These are phyloP conservation scores for Mortierella sp. DNA, from an alignment of 371 early-diverging fungal genomes.

Conservation along the genomic window DNA sequence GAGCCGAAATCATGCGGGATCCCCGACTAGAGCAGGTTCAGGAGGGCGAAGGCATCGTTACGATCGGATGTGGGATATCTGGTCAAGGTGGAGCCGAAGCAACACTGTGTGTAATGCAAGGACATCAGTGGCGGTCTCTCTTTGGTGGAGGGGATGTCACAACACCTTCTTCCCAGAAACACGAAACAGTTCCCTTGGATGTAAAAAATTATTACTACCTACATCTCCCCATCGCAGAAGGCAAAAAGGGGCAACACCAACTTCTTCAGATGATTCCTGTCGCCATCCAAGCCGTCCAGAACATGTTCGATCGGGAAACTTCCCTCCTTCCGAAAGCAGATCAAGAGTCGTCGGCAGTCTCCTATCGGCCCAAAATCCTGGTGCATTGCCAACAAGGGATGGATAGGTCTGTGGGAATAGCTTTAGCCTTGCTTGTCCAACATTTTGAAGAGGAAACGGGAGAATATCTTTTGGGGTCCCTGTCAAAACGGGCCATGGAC, in stretches of 20 bases:
- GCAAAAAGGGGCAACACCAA: slow-evolving; percentile 76
- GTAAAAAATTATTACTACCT: slow-evolving; percentile 55
- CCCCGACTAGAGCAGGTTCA: slow-evolving; percentile 20
- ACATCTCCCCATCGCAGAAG: slow-evolving; percentile 74
- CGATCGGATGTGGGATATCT: slow-evolving; percentile 8
- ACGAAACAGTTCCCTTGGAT: neutral
- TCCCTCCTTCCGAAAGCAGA: slow-evolving; percentile 12
- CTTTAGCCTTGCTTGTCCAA: slow-evolving; percentile 69
- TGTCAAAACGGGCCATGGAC: neutral
- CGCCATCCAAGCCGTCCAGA: slow-evolving; percentile 61
- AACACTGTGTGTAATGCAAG: slow-evolving; percentile 26
- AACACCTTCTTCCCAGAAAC: too few species aligned
- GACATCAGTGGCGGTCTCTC: slow-evolving; percentile 17
- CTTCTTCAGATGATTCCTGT: slow-evolving; percentile 63
- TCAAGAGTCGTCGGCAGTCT: neutral
- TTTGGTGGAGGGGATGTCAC: too few species aligned
- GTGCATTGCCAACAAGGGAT: slow-evolving; percentile 54
- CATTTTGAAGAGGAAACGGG: slow-evolving; percentile 61
- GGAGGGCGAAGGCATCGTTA: neutral
- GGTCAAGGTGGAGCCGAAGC: slow-evolving; percentile 29
- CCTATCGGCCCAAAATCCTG: slow-evolving; percentile 28
- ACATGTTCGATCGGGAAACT: slow-evolving; percentile 41
- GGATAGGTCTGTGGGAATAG: slow-evolving; percentile 83
- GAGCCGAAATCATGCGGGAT: slow-evolving; percentile 42
- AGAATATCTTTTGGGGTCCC: slow-evolving; percentile 18